Percentiles rank a stretch among this genome's conserved stretches.
Evolutionary conservation across 768 basidiomycete genomes (phyloP).

Genomic region (Erythrobasidium yunnanense): DNA sequence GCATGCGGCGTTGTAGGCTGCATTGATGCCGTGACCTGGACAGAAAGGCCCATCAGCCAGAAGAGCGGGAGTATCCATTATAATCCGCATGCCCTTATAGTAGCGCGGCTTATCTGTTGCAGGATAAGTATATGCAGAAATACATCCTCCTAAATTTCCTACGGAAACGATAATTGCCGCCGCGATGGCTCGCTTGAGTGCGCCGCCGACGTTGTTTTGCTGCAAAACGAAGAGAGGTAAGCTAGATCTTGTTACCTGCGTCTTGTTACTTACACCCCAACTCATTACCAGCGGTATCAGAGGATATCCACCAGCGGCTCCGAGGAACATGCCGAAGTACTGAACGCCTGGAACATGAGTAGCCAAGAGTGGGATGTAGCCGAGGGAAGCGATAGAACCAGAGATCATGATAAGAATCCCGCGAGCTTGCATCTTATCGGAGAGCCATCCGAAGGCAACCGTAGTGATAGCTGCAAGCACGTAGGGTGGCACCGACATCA

Average conservation of each 20-base stretch:
- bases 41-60: not conserved
- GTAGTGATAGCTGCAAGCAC: conserved; percentile 58
- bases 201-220: not conserved
- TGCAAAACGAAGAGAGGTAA: not conserved
- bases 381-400: conserved; percentile 45
- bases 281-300: conserved; percentile 16
- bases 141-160: conserved; percentile 19
- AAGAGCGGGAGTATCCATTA: not conserved
- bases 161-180: conserved; percentile 24
- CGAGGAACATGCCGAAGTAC: conserved; percentile 22
- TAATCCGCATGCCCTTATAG: not conserved
- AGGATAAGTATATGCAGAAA: conserved; percentile 9
- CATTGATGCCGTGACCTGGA: conserved; percentile 3
- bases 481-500: conserved; percentile 69
- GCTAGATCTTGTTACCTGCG: not conserved
- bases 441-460: conserved; percentile 50
- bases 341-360: conserved; percentile 53
- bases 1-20: conserved; percentile 9
- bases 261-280: conserved; percentile 4
- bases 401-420: conserved; percentile 52
- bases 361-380: conserved; percentile 59
- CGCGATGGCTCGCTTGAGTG: not conserved
- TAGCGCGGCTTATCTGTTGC: not conserved
- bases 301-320: conserved; percentile 18
- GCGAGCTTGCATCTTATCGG: conserved; percentile 54